Conservation (phyloP, 2,329 filamentous ascomycete genomes). For the Septoria linicola region DNA sequence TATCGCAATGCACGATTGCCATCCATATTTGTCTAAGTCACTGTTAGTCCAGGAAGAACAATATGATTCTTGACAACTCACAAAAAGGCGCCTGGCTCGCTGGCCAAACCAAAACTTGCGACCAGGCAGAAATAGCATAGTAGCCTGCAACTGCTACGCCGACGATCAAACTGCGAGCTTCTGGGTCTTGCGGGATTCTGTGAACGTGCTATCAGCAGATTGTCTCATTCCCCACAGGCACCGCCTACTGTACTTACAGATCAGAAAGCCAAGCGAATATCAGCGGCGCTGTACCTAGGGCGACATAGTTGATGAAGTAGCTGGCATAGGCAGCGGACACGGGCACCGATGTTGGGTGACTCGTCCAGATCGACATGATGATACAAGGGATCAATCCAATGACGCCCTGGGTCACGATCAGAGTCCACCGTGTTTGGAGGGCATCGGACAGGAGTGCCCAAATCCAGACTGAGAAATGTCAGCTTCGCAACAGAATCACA, state of each 20-base stretch:
- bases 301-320: constrained; percentile 53
- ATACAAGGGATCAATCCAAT: constrained; percentile 52
- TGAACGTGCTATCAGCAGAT: neutral
- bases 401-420: constrained; percentile 49
- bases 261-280: constrained; percentile 56
- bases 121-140: constrained; percentile 54
- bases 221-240: neutral
- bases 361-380: constrained; percentile 57
- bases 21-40: constrained; percentile 44
- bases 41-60: neutral
- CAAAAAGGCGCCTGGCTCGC: constrained; percentile 52
- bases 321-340: constrained; percentile 52
- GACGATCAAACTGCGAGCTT: constrained; percentile 51
- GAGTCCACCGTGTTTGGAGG: constrained; percentile 51
- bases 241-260: constrained; percentile 29
- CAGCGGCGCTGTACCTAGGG: constrained; percentile 52
- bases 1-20: constrained; percentile 50
- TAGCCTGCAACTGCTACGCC: constrained; percentile 52
- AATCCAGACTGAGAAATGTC: constrained; percentile 46
- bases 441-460: constrained; percentile 55
- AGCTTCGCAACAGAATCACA: constrained; percentile 1
- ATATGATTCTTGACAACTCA: constrained; percentile 1
- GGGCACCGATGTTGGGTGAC: constrained; percentile 44
- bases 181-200: constrained; percentile 50
- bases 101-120: constrained; percentile 54